phyloP scores from a whole-genome alignment of 2,329 filamentous ascomycete genomes.

The Verticillium klebahnii region DNA sequence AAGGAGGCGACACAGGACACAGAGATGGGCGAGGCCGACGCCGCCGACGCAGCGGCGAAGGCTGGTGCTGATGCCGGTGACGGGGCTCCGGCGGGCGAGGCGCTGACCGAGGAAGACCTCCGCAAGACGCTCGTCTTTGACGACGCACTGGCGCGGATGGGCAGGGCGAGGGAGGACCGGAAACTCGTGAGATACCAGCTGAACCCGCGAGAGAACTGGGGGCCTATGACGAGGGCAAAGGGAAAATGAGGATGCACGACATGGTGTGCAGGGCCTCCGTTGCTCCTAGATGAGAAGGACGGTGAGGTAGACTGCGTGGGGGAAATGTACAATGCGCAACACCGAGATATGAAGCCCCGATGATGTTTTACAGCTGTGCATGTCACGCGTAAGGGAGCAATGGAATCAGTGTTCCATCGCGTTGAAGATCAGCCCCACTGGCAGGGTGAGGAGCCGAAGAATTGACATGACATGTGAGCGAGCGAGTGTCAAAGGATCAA shows the following conservation, averaged over 20 bases:
- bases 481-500: neutral
- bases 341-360: no score
- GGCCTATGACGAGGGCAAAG: slow-evolving; percentile 64
- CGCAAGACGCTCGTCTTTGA: slow-evolving; percentile 68
- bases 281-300: no score
- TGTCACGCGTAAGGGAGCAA: no score
- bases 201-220: slow-evolving; percentile 92
- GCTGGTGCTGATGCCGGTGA: slow-evolving; percentile 25
- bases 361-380: no score
- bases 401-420: no score
- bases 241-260: slow-evolving; percentile 46
- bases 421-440: no score
- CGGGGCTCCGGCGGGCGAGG: slow-evolving; percentile 14
- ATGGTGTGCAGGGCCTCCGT: neutral
- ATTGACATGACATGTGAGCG: neutral
- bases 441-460: no score
- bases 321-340: no score
- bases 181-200: slow-evolving; percentile 81
- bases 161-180: slow-evolving; percentile 61
- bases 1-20: slow-evolving; percentile 22
- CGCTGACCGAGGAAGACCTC: slow-evolving; percentile 30
- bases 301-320: no score
- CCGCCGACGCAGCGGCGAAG: slow-evolving; percentile 13
- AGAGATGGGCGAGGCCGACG: slow-evolving; percentile 11
- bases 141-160: slow-evolving; percentile 69